Percentiles rank a stretch among this genome's conserved stretches.
Conservation (phyloP, 192 early-diverging fungal genomes). For the Backusella liffmaniae region DNA sequence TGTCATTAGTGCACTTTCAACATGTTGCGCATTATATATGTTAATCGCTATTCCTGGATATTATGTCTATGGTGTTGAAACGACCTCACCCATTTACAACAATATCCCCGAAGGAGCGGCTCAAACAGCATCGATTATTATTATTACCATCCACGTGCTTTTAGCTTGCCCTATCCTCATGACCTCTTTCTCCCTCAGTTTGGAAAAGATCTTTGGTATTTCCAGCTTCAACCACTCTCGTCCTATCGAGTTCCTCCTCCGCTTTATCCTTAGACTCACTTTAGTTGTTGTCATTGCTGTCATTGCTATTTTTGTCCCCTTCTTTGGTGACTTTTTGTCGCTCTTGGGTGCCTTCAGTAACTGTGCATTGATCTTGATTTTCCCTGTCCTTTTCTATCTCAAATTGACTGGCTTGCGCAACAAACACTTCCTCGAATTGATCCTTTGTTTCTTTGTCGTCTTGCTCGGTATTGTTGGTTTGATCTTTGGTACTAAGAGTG, state of each 20-base stretch:
- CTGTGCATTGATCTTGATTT: conserved; percentile 65
- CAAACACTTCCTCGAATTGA: conserved; percentile 21
- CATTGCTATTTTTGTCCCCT: conserved; percentile 67
- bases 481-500: conserved; percentile 28
- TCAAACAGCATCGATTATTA: conserved; percentile 62
- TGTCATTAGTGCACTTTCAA: conserved; percentile 49
- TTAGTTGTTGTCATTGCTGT: conserved; percentile 55
- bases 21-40: conserved; percentile 66
- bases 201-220: conserved; percentile 59
- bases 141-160: conserved; percentile 77
- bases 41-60: conserved; percentile 69
- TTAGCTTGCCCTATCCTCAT: conserved; percentile 76
- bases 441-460: conserved; percentile 17
- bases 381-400: conserved; percentile 74
- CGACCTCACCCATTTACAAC: conserved; percentile 63
- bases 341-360: conserved; percentile 74
- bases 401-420: conserved; percentile 62
- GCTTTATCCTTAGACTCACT: conserved; percentile 47
- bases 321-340: conserved; percentile 75
- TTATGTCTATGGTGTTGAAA: conserved; percentile 62
- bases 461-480: conserved; percentile 33
- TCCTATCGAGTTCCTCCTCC: conserved; percentile 49
- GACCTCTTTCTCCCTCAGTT: conserved; percentile 65
- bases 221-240: conserved; percentile 36
- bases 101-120: conserved; percentile 59